Evolutionary conservation across 129 eudicot species (phyloP), one percentile per base, ranked within the genome.

Genomic region (Tagetes erecta): DNA sequence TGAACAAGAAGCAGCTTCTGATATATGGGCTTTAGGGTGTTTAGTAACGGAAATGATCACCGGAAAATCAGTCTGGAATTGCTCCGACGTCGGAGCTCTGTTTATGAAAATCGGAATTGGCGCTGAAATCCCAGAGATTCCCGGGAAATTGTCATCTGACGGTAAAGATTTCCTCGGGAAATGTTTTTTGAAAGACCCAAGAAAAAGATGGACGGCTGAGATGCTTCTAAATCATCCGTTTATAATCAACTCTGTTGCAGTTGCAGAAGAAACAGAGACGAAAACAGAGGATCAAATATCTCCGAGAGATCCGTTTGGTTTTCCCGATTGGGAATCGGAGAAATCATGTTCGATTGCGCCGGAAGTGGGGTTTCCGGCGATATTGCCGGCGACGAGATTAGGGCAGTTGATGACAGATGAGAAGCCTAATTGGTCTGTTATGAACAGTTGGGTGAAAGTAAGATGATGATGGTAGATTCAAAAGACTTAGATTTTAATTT

Each of bases 1-100:
- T 0, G 96, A 86, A 35, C 87, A 80, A 68, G 97, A 77, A 8
- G 7, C 88, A 0, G 84, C 97, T 47, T 88, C 99, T 6, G 99
- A 94, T 59, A 71, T 94, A 0, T 94, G 99, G 99, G 96, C 96
- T 27, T 73, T 94, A 39, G 99, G 99, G 55, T 94, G 99, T 65
- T 58, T 80, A 38, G 91, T 94, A 9, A 68, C 85, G 11, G 99
- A 94, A 81, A 81, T 94, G 96, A 71, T 81, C 4, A 76, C 89
- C 47, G 99, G 97, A 6, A 57, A 75, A 37, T 78, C 96, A 27
- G 86, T 91, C 47, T 91, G 99, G 99, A 72, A 80, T 30, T 88
- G 80, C 78, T 72, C 83, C 20, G 96, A 82, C 64, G 70, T 87
- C 64, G 76, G 90, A 65, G 86, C 51, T 38, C 71, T 91, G 62